These are phyloP conservation scores for Fusarium sp. DNA, from an alignment of 2,329 filamentous ascomycete species.

Conservation along the genomic window DNA sequence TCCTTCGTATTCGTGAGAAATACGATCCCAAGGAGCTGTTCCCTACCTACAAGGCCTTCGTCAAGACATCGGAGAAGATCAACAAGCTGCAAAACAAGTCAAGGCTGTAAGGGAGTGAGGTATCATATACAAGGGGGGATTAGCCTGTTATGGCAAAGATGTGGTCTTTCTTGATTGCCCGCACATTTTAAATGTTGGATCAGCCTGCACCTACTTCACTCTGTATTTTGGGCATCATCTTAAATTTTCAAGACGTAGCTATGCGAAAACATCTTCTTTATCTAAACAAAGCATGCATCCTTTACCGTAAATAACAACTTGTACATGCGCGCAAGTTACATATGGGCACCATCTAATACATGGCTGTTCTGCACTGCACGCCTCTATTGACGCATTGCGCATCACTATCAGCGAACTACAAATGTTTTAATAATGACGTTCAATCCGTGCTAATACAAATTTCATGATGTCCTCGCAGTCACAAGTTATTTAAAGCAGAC, in stretches of 20 bases:
- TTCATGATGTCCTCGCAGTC: neutral
- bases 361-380: neutral
- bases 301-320: neutral
- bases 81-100: neutral
- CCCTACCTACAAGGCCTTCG: neutral
- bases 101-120: neutral
- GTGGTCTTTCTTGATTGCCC: neutral
- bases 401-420: neutral
- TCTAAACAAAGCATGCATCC: rapidly evolving
- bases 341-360: neutral
- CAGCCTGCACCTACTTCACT: neutral
- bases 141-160: neutral
- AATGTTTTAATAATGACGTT: neutral
- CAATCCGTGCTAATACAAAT: too few relatives aligned
- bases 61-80: constrained; percentile 3
- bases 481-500: rapidly evolving
- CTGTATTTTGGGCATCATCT: neutral
- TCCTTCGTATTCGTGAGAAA: constrained; percentile 3
- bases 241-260: rapidly evolving
- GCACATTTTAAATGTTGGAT: neutral
- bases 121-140: neutral
- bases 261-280: too few relatives aligned
- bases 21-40: constrained; percentile 1
- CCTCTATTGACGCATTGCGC: neutral
- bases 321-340: too few relatives aligned